A percentile compares a stretch with the other conserved stretches of the same genome.
Conservation (phyloP, 2,329 filamentous ascomycete species). For the Fusarium globosum region DNA sequence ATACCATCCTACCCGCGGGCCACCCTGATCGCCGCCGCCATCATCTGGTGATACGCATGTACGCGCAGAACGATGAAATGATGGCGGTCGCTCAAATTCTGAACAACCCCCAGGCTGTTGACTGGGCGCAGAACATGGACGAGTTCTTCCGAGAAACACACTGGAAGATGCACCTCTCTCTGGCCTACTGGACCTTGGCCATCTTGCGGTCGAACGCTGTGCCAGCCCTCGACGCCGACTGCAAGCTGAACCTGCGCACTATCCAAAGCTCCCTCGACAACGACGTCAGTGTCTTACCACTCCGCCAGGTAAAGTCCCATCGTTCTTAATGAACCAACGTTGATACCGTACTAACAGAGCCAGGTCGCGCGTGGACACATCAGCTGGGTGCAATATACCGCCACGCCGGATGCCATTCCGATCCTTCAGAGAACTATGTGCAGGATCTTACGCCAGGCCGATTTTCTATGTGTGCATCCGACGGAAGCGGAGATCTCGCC, state of each 20-base stretch:
- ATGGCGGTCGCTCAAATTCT: neutral
- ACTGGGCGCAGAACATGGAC: neutral
- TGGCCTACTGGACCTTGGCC: constrained; percentile 25
- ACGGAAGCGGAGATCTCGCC: neutral
- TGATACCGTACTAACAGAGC: neutral
- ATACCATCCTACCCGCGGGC: neutral
- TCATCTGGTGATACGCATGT: constrained; percentile 11
- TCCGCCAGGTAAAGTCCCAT: neutral
- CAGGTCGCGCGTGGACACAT: too few relatives aligned
- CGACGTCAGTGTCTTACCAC: neutral
- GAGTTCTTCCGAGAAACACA: neutral
- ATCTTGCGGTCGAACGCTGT: constrained; percentile 15
- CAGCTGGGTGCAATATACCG: too few relatives aligned
- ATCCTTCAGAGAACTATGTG: too few relatives aligned
- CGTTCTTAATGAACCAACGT: neutral
- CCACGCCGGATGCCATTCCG: too few relatives aligned
- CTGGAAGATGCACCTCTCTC: constrained; percentile 30
- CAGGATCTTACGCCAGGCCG: neutral
- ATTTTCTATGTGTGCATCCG: constrained; percentile 26
- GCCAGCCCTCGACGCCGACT: constrained; percentile 2
- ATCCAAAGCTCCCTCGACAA: neutral
- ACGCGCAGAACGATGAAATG: neutral
- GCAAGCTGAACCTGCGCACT: neutral
- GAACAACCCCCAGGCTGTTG: neutral
- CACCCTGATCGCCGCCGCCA: neutral